Evolutionary conservation across 345 rosid species (phyloP), one percentile per base, ranked within the genome.

Genomic region (Eucalyptus erythrocorys): DNA sequence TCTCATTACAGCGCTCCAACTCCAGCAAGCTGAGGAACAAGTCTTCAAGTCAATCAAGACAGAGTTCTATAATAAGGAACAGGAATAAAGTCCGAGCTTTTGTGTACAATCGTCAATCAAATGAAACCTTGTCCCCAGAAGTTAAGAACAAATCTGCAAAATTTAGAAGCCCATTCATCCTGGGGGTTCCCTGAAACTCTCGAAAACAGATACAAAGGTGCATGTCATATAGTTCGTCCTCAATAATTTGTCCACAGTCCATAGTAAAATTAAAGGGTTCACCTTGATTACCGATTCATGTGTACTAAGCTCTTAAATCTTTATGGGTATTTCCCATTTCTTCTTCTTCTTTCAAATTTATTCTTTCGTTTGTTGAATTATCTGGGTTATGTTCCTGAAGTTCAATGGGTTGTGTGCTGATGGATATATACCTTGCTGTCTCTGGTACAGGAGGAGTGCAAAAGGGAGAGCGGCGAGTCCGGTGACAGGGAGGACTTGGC

Each of bases 381-480:
- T 7, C 8, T 76, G 80, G 42, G 16, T 51, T 51, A 51, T 47
- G 87, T 71, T 61, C 85, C 57, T 87, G 68, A 71, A 71, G 89
- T 88, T 59, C 79, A 85, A 85, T 68, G 82, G 82, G 86, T 82
- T 82, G 37, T 49, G 49, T 90, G 86, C 91, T 88, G 89, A 87
- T 51, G 57, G 57, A 51, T 51, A 51, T 89, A 92, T 98, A 98
- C 99, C 99, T 98, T 97, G 96, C 94, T 97, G 87, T 98, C 97
- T 89, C 94, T 92, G 93, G 94, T 93, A 95, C 99, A 96, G 88
- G 96, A 91, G 61, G 95, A 88, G 91, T 95, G 97, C 96, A 97
- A 94, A 90, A 95, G 92, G 90, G 88, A 93, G 30, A 97, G 97
- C 95, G 90, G 92, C 91, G 92, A 48, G 91, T 94, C 94, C 89